Conservation (phyloP, 345 rosid genomes). For the Noccaea caerulescens region DNA sequence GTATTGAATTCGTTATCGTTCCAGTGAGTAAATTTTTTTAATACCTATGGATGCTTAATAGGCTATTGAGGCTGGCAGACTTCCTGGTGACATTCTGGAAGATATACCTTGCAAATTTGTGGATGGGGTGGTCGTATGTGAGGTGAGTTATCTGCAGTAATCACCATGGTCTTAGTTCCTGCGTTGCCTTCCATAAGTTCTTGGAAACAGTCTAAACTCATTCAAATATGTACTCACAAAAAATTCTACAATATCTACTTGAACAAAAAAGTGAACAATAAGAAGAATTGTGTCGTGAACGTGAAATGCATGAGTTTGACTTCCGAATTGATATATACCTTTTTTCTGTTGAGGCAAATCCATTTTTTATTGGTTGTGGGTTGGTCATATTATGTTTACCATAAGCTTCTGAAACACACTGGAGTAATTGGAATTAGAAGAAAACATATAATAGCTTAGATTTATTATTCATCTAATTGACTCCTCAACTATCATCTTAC, state of each 20-base stretch:
- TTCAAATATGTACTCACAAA: not conserved
- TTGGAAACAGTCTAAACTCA: slow-evolving; percentile 7
- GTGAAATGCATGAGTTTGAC: slow-evolving; percentile 1
- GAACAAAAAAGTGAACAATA: not conserved
- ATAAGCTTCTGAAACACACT: slow-evolving; percentile 30
- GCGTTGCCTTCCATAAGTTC: slow-evolving; percentile 25
- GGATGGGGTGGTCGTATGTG: slow-evolving; percentile 77
- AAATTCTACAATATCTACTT: not conserved
- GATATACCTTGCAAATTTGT: slow-evolving; percentile 75
- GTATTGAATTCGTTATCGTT: not conserved
- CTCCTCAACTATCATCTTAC: slow-evolving; percentile 23
- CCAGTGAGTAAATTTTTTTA: slow-evolving; percentile 7
- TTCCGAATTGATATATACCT: not conserved
- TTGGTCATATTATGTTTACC: slow-evolving; percentile 9
- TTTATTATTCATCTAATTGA: not conserved
- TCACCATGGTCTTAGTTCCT: slow-evolving; percentile 17
- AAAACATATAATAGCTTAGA: slow-evolving; percentile 9
- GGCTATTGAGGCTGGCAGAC: slow-evolving; percentile 92
- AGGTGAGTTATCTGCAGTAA: slow-evolving; percentile 55
- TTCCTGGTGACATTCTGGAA: slow-evolving; percentile 83
- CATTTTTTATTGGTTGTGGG: slow-evolving; percentile 19
- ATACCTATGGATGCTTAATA: slow-evolving; percentile 37
- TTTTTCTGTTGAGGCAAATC: not conserved
- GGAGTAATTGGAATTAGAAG: slow-evolving; percentile 7
- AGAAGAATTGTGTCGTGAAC: not conserved